Base-by-base conservation (phyloP, 768 basidiomycete species). In the Agrocybe chaxingu region DNA sequence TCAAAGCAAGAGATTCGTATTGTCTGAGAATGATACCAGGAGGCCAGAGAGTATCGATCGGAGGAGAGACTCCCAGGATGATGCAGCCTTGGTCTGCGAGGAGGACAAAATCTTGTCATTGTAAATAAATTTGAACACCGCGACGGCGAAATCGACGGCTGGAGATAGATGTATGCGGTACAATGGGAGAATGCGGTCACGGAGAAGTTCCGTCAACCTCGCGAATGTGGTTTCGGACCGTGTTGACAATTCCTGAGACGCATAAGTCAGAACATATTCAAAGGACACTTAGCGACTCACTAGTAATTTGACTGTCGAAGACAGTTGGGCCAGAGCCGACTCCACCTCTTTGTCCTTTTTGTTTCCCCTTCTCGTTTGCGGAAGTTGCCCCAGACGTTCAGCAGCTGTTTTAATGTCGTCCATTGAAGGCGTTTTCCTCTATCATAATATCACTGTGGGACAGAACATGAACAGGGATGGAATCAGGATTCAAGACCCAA, bases 31-130 rank as follows among this genome's bases (percentile, higher is more conserved):
- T 41, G 11, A 39, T 29, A 64, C 63, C 42, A 62, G 45, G 32
- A 64, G 50, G 6, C 83, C 81, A 3, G 82, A 79, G 16, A 85
- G 57, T n/a, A 83, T 52, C 8, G 74, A 68, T 29, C 71, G 57
- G 32, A 76, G 71, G 8, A 75, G 64, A 9, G 49, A 53, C 61
- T 81, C 78, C 81, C 82, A 84, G 2, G 60, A 19, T 7, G 50
- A 47, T 16, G 48, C 61, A 7, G 9, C 57, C 31, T 47, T 47
- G 8, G 41, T 10, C 39, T 57, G 54, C 31, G 62, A 40, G 31
- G 63, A 54, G n/a, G 68, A 53, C 11, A 63, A 50, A 18, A 78
- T 55, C 46, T 72, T 76, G 13, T 68, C 66, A 36, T 69, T 53
- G 31, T 74, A 68, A 2, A 81, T 66, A 4, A 58, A 57, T 9